These are phyloP conservation scores for Keqinozyma sinolaborantium DNA, from an alignment of 1,139 yeast species.

Conservation along the genomic window DNA sequence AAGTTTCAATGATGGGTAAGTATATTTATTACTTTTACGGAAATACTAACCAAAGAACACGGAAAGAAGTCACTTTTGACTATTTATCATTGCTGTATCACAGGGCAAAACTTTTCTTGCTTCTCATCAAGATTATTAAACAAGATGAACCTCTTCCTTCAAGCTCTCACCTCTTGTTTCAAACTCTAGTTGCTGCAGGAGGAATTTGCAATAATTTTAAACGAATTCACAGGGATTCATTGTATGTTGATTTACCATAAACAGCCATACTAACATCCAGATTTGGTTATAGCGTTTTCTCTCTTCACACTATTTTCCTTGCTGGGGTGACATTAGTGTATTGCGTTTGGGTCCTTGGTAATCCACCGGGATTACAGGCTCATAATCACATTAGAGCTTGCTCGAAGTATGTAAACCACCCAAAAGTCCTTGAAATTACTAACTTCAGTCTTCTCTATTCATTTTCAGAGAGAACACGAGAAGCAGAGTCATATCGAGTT, in stretches of 20 bases:
- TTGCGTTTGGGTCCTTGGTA: slow-evolving; percentile 16
- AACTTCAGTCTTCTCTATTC: slow-evolving; percentile 17
- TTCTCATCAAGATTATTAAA: slow-evolving; percentile 7
- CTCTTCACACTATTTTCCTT: slow-evolving; percentile 17
- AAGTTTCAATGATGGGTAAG: slow-evolving; percentile 9
- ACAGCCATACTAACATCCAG: background rate
- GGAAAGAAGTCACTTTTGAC: slow-evolving; percentile 10
- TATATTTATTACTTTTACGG: too few relatives aligned
- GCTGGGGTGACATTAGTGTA: slow-evolving; percentile 20
- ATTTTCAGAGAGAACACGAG: slow-evolving; percentile 18
- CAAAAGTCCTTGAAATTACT: too few relatives aligned
- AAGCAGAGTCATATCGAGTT: slow-evolving; percentile 17
- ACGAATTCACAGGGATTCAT: slow-evolving; percentile 14
- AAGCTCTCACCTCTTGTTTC: slow-evolving; percentile 9
- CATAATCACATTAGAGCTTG: slow-evolving; percentile 19
- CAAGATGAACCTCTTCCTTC: slow-evolving; percentile 1
- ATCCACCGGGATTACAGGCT: slow-evolving; percentile 13
- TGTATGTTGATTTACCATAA: too few relatives aligned
- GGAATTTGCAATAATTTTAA: slow-evolving; percentile 17
- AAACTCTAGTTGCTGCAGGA: slow-evolving; percentile 15
- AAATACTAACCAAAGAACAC: too few relatives aligned
- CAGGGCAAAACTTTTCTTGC: slow-evolving; percentile 10
- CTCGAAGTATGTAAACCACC: too few relatives aligned
- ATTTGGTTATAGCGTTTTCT: slow-evolving; percentile 18
- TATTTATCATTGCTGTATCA: slow-evolving; percentile 9